Base-by-base conservation (phyloP, 1,284 basidiomycete species). In the Fistulinella cinereoalba region DNA sequence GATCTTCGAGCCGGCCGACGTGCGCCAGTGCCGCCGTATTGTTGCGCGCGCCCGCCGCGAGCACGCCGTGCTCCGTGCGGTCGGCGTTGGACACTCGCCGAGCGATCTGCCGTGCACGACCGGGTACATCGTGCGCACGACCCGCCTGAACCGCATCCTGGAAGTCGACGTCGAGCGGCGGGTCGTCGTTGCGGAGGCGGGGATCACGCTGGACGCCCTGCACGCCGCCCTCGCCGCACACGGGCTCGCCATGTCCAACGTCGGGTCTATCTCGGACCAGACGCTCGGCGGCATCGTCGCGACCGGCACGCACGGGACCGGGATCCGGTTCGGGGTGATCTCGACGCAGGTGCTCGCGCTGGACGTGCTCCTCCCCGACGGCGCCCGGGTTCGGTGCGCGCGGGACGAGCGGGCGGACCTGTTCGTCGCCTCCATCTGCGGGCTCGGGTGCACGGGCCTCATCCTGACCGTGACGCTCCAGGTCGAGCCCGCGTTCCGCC, bases 261-360 rank as follows among this genome's bases (percentile, higher is more conserved):
- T 98, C 52, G 97, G 97, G 33, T 96, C 93, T 33, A 98, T 99
- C 64, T 96, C 92, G 32, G 93, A 97, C 67, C 96, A 98, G 69
- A 94, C 94, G 3, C 78, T 99, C 53, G 95, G 81, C n/a, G 96
- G 96, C 27, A 81, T 95, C 54, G 79, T 99, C 61, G 88, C 93
- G 10, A 99, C 97, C 36, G 93, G 93, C 4, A 95, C 95, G 0
- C 96, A 99, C 71, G 96, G 96, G 41, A 86, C 89, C 3, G 96
- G 97, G 27, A 75, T 90, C 52, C 61, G 71, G 34, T 95, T 83
- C 68, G 84, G 85, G 46, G 88, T 93, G 54, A 79, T 99, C 49
- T 93, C 92, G 5, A 86, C 85, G 5, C 81, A 88, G 57, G 91
- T 96, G 32, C 76, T 81, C 48, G 81, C 85, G 6, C 71, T 98